These are phyloP conservation scores for Leccinum uliginosum DNA, from an alignment of 768 basidiomycete genomes.

Conservation along the genomic window DNA sequence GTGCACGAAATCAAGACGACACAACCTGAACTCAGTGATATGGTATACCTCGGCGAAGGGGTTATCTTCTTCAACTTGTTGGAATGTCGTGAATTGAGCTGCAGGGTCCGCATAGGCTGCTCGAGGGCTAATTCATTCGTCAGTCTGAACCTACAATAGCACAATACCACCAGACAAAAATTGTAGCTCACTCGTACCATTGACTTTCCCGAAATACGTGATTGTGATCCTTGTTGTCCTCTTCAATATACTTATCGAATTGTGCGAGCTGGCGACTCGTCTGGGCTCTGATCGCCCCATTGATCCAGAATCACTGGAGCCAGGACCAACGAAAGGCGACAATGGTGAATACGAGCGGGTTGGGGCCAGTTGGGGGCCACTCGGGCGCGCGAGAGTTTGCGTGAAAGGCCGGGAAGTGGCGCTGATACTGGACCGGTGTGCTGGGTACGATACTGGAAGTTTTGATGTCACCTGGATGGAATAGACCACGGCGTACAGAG, in stretches of 20 bases:
- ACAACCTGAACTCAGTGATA: background rate
- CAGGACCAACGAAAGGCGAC: slow-evolving; percentile 47
- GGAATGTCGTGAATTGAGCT: slow-evolving; percentile 81
- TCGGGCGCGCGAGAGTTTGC: slow-evolving; percentile 48
- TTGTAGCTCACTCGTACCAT: slow-evolving; percentile 52
- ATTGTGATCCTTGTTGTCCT: slow-evolving; percentile 89
- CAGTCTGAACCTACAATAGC: background rate
- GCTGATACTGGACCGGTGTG: slow-evolving; percentile 62
- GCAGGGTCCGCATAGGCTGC: slow-evolving; percentile 67
- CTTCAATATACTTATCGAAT: slow-evolving; percentile 83
- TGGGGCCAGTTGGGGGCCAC: slow-evolving; percentile 24
- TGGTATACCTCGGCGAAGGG: slow-evolving; percentile 83
- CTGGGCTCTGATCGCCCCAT: slow-evolving; percentile 64
- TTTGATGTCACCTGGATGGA: slow-evolving; percentile 89
- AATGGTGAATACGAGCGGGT: slow-evolving; percentile 51
- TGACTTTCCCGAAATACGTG: slow-evolving; percentile 87
- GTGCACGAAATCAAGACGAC: slow-evolving; percentile 7
- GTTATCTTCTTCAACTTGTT: slow-evolving; percentile 94
- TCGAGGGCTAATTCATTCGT: slow-evolving; percentile 41
- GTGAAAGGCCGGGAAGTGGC: slow-evolving; percentile 55
- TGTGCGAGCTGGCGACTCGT: slow-evolving; percentile 48
- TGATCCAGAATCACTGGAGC: slow-evolving; percentile 43
- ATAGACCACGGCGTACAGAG: slow-evolving; percentile 68
- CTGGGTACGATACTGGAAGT: slow-evolving; percentile 52
- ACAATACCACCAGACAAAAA: slow-evolving; percentile 1